A percentile compares a stretch with the other conserved stretches of the same genome.
Evolutionary conservation across 2,329 filamentous ascomycete species (phyloP).

Genomic region (Pseudogymnoascus verrucosus): DNA sequence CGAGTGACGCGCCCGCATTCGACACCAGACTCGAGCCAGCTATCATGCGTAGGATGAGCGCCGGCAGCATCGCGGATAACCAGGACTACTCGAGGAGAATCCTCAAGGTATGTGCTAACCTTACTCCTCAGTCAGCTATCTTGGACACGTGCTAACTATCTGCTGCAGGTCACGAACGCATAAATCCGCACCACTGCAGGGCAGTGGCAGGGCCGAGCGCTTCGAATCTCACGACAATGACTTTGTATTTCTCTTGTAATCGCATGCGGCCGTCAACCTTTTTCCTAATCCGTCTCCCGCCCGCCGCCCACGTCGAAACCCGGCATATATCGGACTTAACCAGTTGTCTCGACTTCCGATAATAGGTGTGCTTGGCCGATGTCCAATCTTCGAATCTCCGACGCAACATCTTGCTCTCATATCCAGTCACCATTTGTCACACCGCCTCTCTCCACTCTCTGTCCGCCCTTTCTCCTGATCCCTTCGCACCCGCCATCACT

Average conservation of each 20-base stretch:
- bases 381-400: not conserved
- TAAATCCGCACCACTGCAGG: constrained; percentile 2
- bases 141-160: not conserved
- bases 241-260: constrained; percentile 4
- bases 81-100: constrained; percentile 95
- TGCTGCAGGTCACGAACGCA: constrained; percentile 4
- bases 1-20: constrained; percentile 59
- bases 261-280: not conserved
- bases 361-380: not conserved
- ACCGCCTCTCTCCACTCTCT: not conserved
- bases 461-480: not conserved
- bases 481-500: not conserved
- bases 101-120: constrained; percentile 62
- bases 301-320: not conserved
- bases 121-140: constrained; percentile 15
- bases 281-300: not conserved
- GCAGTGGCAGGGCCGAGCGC: not conserved
- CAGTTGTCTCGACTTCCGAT: not conserved
- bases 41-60: constrained; percentile 78
- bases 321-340: not conserved
- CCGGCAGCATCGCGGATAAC: constrained; percentile 94
- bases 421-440: not conserved
- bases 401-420: not conserved
- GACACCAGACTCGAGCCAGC: constrained; percentile 81
- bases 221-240: constrained; percentile 8